These are phyloP conservation scores for Hypericum perforatum DNA, from an alignment of 345 rosid species.

Conservation along the genomic window DNA sequence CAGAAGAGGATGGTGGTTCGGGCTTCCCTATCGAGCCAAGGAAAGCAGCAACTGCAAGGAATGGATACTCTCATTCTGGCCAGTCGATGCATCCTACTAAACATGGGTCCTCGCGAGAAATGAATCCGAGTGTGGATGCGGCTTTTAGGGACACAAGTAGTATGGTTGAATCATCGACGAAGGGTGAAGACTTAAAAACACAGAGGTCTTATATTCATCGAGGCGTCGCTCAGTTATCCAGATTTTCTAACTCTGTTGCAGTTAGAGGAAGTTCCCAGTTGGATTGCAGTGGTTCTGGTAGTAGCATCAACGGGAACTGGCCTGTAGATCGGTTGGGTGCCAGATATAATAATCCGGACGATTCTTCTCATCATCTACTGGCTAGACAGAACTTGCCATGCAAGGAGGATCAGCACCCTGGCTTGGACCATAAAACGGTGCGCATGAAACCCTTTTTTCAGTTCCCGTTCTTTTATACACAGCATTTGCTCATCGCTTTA, in stretches of 20 bases:
- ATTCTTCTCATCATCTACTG: constrained; percentile 44
- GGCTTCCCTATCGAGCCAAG: constrained; percentile 37
- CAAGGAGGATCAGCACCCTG: constrained; percentile 30
- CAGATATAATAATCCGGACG: constrained; percentile 20
- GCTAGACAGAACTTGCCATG: constrained; percentile 23
- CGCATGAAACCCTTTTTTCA: neutral
- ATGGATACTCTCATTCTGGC: constrained; percentile 21
- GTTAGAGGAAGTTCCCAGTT: constrained; percentile 55
- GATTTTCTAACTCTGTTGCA: constrained; percentile 77
- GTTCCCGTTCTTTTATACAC: too few species aligned
- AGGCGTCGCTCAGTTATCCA: constrained; percentile 41
- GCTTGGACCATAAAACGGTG: constrained; percentile 31
- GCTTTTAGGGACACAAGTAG: constrained; percentile 17
- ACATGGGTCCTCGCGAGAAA: constrained; percentile 21
- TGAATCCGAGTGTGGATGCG: constrained; percentile 20
- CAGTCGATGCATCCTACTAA: constrained; percentile 18
- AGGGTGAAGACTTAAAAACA: constrained; percentile 26
- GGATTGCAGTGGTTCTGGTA: constrained; percentile 29
- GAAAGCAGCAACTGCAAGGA: constrained; percentile 30
- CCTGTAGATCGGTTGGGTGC: constrained; percentile 31
- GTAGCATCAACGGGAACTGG: constrained; percentile 33
- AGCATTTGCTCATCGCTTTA: too few species aligned
- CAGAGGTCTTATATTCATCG: constrained; percentile 41
- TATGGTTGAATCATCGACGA: constrained; percentile 25
- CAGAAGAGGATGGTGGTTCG: constrained; percentile 36